Conservation (phyloP, 495 filamentous ascomycete species). For the Glarea lozoyensis region DNA sequence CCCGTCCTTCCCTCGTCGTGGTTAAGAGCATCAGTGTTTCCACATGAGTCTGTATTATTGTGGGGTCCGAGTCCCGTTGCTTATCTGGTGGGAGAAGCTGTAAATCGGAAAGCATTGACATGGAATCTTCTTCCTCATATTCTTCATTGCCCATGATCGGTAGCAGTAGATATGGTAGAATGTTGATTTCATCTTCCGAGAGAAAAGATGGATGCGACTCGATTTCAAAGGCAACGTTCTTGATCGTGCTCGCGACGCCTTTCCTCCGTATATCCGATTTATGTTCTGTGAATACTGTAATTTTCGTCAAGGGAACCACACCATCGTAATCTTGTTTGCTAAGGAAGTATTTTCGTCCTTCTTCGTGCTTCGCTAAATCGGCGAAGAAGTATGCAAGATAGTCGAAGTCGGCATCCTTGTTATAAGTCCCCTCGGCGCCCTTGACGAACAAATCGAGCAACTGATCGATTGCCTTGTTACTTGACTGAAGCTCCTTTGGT, state of each 20-base stretch:
- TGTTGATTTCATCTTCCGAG: constrained; percentile 57
- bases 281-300: constrained; percentile 89
- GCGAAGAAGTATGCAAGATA: constrained; percentile 92
- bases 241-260: constrained; percentile 87
- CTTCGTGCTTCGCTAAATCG: constrained; percentile 71
- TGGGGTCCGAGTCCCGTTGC: constrained; percentile 61
- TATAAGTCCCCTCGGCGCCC: constrained; percentile 70
- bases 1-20: constrained; percentile 65
- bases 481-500: constrained; percentile 54
- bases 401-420: constrained; percentile 81
- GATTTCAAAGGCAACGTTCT: constrained; percentile 72
- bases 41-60: constrained; percentile 74
- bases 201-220: constrained; percentile 61
- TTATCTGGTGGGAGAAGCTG: constrained; percentile 87
- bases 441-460: constrained; percentile 93
- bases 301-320: constrained; percentile 76
- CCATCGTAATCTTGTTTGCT: constrained; percentile 63
- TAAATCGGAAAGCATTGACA: constrained; percentile 74
- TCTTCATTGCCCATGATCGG: constrained; percentile 50
- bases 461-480: constrained; percentile 72
- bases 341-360: constrained; percentile 70
- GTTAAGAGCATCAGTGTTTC: constrained; percentile 81
- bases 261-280: constrained; percentile 67
- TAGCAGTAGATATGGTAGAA: constrained; percentile 80
- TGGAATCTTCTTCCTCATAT: constrained; percentile 65